phyloP scores from a whole-genome alignment of 306 rosid species.

The Casuarina equisetifolia region DNA sequence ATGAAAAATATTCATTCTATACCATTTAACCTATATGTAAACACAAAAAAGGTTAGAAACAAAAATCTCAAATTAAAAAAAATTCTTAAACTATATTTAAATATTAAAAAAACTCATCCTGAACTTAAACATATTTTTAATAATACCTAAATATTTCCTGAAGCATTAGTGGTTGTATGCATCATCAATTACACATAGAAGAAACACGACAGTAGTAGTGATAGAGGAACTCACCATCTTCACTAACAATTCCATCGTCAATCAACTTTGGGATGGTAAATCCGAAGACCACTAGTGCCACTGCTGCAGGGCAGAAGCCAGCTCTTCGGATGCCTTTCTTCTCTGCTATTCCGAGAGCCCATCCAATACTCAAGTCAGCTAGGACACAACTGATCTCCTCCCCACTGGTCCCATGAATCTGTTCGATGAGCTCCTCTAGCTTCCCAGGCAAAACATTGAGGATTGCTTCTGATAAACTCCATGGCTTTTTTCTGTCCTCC shows the following conservation, averaged over 20 bases:
- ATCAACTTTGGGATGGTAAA: conserved; percentile 50
- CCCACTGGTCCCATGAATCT: conserved; percentile 32
- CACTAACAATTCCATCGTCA: neutral
- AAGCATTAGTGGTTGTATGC: too few species aligned
- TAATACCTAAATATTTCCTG: too few species aligned
- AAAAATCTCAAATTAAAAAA: too few species aligned
- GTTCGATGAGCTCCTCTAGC: conserved; percentile 48
- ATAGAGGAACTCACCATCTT: too few species aligned
- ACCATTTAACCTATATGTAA: too few species aligned
- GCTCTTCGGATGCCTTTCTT: conserved; percentile 31
- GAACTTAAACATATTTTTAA: too few species aligned
- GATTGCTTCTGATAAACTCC: conserved; percentile 36
- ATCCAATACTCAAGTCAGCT: conserved; percentile 63
- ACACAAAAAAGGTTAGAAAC: too few species aligned
- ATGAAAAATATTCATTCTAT: too few species aligned
- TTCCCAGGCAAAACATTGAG: conserved; percentile 46
- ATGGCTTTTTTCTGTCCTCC: conserved; percentile 45
- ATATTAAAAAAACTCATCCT: too few species aligned
- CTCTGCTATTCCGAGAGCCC: conserved; percentile 41
- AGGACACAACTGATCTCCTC: conserved; percentile 47
- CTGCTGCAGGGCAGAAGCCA: conserved; percentile 58
- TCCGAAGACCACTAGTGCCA: conserved; percentile 46
- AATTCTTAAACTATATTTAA: too few species aligned
- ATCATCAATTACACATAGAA: too few species aligned
- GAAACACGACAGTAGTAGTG: too few species aligned